phyloP scores from a whole-genome alignment of 257 asterid species.

The Lantana camara region DNA sequence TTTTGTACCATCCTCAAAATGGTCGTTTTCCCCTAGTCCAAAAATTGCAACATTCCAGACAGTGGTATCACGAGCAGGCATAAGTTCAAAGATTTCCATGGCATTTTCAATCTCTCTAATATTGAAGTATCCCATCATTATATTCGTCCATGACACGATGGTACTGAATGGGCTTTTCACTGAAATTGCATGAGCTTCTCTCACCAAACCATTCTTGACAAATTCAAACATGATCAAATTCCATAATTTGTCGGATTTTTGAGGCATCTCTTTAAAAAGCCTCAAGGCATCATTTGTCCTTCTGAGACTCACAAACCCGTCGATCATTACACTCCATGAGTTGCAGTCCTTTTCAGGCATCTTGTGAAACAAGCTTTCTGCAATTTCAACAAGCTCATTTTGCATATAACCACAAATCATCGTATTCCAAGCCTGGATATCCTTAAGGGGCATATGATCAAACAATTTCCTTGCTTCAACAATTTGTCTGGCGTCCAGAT shows the following conservation, averaged over 20 bases:
- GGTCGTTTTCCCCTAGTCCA: constrained; percentile 60
- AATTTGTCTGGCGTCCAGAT: constrained; percentile 44
- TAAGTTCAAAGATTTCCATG: constrained; percentile 37
- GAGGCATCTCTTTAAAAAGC: constrained; percentile 52
- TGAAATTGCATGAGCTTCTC: constrained; percentile 54
- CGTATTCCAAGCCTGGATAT: constrained; percentile 60
- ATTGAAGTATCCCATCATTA: constrained; percentile 59
- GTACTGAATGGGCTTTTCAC: constrained; percentile 46
- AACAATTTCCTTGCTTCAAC: constrained; percentile 52
- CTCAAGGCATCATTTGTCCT: constrained; percentile 47
- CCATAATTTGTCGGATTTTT: constrained; percentile 46
- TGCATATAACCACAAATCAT: constrained; percentile 54
- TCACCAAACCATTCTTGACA: constrained; percentile 42
- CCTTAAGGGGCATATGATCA: constrained; percentile 57
- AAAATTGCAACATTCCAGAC: constrained; percentile 58
- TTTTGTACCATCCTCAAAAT: constrained; percentile 51
- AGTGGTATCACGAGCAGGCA: constrained; percentile 54
- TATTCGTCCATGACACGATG: constrained; percentile 56
- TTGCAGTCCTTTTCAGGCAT: constrained; percentile 55
- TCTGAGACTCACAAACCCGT: constrained; percentile 41
- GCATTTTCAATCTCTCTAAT: constrained; percentile 46
- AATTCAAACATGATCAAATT: constrained; percentile 49
- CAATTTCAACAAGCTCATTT: constrained; percentile 37
- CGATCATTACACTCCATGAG: constrained; percentile 57
- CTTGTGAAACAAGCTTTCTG: constrained; percentile 64